Conservation (phyloP, 2,329 filamentous ascomycete genomes). For the Calonectria pseudoturangicola region DNA sequence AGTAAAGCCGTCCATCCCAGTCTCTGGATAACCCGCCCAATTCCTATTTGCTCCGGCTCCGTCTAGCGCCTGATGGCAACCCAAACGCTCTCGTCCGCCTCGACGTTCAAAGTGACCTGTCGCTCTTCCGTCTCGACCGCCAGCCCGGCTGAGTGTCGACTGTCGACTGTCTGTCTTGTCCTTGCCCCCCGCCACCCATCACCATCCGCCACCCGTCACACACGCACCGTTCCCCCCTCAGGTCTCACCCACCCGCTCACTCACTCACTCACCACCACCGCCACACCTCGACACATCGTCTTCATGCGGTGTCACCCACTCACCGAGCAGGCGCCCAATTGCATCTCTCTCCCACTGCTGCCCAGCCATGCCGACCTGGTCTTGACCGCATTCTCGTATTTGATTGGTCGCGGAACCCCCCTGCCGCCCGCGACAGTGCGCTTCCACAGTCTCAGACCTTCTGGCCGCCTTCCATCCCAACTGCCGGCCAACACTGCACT, state of each 20-base stretch:
- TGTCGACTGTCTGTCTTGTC: slow-evolving; percentile 12
- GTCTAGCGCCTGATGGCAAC: slow-evolving; percentile 26
- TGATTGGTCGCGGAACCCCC: slow-evolving; percentile 21
- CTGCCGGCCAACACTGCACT: slow-evolving; percentile 9
- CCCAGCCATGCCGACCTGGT: slow-evolving; percentile 8
- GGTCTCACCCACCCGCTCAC: background rate
- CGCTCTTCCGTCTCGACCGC: slow-evolving; percentile 12
- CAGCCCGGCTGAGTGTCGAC: background rate
- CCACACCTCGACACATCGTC: background rate
- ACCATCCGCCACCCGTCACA: background rate
- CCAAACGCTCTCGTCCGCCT: slow-evolving; percentile 26
- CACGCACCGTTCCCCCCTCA: background rate
- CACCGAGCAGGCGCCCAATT: slow-evolving; percentile 32
- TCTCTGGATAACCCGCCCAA: slow-evolving; percentile 8
- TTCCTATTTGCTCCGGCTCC: slow-evolving; percentile 14
- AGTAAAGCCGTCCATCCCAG: slow-evolving; percentile 16
- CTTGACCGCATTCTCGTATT: background rate
- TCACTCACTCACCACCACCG: slow-evolving; percentile 5
- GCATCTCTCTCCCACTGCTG: slow-evolving; percentile 7
- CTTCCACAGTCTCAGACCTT: slow-evolving; percentile 59
- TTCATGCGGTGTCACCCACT: slow-evolving; percentile 28
- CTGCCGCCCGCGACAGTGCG: slow-evolving; percentile 20
- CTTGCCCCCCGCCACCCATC: background rate
- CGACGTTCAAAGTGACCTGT: slow-evolving; percentile 32
- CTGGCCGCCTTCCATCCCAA: slow-evolving; percentile 1